phyloP scores from a whole-genome alignment of 164 flowering plant species.

The Platanus orientalis region DNA sequence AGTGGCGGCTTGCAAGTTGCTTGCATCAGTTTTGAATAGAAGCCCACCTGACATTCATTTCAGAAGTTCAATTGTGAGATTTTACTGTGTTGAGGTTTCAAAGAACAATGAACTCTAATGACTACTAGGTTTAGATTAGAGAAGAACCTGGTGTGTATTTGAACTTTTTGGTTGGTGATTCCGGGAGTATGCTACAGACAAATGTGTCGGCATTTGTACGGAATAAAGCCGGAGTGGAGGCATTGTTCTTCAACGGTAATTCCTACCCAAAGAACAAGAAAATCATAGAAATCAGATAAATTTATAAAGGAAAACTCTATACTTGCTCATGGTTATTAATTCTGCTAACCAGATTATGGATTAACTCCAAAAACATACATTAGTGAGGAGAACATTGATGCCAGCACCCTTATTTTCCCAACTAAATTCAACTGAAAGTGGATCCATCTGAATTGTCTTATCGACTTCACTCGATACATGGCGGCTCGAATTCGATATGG shows the following conservation, averaged over 20 bases:
- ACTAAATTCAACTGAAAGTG: constrained; percentile 1
- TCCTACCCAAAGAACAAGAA: not conserved
- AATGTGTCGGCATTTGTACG: constrained; percentile 17
- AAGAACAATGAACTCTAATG: no score
- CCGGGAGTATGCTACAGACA: constrained; percentile 33
- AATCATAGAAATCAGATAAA: no score
- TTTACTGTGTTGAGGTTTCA: no score
- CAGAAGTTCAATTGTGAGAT: no score
- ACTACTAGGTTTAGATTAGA: no score
- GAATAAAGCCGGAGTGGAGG: not conserved
- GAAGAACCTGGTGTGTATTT: constrained; percentile 39
- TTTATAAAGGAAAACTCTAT: not conserved
- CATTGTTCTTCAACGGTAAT: not conserved
- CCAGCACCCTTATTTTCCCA: constrained; percentile 35
- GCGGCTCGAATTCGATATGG: not conserved
- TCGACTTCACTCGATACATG: no score
- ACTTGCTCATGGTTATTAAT: no score
- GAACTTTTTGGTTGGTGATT: constrained; percentile 42
- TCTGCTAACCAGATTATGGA: not conserved
- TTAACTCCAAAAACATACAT: constrained; percentile 9
- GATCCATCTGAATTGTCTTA: no score
- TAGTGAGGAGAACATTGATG: constrained; percentile 23
- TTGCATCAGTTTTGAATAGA: constrained; percentile 32
- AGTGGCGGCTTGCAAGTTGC: constrained; percentile 49
- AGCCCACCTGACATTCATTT: constrained; percentile 40